Percentiles rank a stretch among this genome's conserved stretches.
Conservation (phyloP, 495 filamentous ascomycete genomes). For the Cudoniella acicularis region DNA sequence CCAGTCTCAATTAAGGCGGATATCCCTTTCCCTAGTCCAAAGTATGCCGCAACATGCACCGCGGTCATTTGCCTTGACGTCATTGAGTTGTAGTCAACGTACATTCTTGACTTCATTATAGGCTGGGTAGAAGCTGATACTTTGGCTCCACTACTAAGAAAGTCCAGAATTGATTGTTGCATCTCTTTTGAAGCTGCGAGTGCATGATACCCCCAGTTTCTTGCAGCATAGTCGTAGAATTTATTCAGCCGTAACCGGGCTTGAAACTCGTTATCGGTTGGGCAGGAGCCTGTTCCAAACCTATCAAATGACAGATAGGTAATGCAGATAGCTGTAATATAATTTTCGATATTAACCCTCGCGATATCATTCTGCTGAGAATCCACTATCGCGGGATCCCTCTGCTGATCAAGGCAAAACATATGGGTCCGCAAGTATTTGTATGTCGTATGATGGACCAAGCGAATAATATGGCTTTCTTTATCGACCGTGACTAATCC, state of each 20-base stretch:
- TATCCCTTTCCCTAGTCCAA: background rate
- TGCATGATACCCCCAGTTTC: slow-evolving; percentile 11
- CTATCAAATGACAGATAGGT: slow-evolving; percentile 3
- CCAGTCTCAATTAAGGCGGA: background rate
- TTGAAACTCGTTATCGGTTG: slow-evolving; percentile 26
- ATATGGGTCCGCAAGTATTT: slow-evolving; percentile 3
- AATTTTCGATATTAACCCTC: background rate
- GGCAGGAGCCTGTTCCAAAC: slow-evolving; percentile 1
- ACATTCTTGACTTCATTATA: background rate
- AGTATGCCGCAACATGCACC: background rate
- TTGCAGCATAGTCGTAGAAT: slow-evolving; percentile 3
- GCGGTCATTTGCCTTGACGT: background rate
- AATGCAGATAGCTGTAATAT: slow-evolving; percentile 1
- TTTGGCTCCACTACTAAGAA: background rate
- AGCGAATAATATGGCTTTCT: slow-evolving; percentile 41
- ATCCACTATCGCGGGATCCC: background rate
- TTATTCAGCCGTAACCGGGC: slow-evolving; percentile 10
- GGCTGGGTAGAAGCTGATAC: background rate
- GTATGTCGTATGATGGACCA: slow-evolving; percentile 25
- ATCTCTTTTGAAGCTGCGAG: background rate
- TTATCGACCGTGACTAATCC: slow-evolving; percentile 37
- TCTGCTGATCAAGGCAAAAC: background rate
- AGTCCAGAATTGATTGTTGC: background rate
- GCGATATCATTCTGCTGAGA: too few relatives aligned
- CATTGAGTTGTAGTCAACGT: background rate